Evolutionary conservation across 2,329 filamentous ascomycete species (phyloP).

Genomic region (Colletotrichum abscissum): DNA sequence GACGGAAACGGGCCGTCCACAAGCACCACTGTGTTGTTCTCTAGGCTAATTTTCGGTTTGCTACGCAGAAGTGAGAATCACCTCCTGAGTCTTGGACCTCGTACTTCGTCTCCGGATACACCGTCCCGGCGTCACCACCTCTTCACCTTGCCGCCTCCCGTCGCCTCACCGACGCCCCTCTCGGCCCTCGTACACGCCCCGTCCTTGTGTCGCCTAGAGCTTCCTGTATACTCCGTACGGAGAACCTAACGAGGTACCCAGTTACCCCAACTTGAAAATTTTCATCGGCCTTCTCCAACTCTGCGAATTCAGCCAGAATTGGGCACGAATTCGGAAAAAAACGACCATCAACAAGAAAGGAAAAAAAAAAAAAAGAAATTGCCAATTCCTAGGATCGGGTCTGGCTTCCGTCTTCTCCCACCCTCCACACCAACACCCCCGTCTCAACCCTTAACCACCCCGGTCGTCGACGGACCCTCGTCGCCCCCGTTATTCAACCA

Average conservation of each 20-base stretch:
- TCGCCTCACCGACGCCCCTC: constrained; percentile 29
- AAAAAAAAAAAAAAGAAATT: constrained; percentile 32
- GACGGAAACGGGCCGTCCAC: constrained; percentile 19
- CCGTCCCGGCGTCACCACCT: constrained; percentile 14
- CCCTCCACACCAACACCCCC: constrained; percentile 24
- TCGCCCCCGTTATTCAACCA: constrained; percentile 16
- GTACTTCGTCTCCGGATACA: constrained; percentile 1
- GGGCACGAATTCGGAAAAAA: constrained; percentile 13
- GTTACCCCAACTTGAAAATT: constrained; percentile 12
- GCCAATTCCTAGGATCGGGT: constrained; percentile 34
- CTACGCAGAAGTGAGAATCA: constrained; percentile 3
- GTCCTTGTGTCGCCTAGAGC: not conserved
- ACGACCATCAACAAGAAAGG: constrained; percentile 15
- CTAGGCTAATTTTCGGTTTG: constrained; percentile 1
- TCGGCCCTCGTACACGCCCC: not conserved
- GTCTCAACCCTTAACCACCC: constrained; percentile 13
- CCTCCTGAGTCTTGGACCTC: not conserved
- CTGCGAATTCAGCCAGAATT: constrained; percentile 9
- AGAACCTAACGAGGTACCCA: not conserved
- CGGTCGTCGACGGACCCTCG: constrained; percentile 15
- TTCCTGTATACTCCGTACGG: not conserved
- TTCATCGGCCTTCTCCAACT: constrained; percentile 13
- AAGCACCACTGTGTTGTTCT: not conserved
- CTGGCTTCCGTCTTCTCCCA: constrained; percentile 35
- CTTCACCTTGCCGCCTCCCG: constrained; percentile 11